Evolutionary conservation across 2,329 filamentous ascomycete genomes (phyloP).

Genomic region (Ilyonectria robusta): DNA sequence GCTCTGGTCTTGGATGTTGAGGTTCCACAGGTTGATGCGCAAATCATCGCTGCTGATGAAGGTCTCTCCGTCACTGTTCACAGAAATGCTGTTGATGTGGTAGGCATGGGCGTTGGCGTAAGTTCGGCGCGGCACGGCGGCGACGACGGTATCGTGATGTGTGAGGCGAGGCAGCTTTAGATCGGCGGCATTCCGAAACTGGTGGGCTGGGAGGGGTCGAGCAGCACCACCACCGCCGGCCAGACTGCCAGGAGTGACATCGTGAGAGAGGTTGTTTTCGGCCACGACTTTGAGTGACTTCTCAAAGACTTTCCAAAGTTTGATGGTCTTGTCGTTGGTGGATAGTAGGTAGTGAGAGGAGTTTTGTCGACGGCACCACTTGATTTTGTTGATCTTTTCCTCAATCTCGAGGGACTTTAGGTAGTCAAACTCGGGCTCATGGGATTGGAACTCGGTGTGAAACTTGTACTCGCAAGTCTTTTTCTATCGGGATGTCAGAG

Average conservation of each 20-base stretch:
- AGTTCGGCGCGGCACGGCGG: slow-evolving; percentile 93
- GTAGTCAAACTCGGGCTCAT: slow-evolving; percentile 99
- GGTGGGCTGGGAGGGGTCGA: slow-evolving; percentile 75
- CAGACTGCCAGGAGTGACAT: slow-evolving; percentile 83
- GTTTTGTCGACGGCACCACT: slow-evolving; percentile 99
- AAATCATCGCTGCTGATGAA: slow-evolving; percentile 99
- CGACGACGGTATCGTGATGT: slow-evolving; percentile 98
- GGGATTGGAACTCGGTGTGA: slow-evolving; percentile 99
- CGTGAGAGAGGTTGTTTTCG: slow-evolving; percentile 97
- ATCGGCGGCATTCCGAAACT: slow-evolving; percentile 85
- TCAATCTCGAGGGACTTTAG: slow-evolving; percentile 99
- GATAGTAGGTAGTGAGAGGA: slow-evolving; percentile 98
- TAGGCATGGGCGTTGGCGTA: slow-evolving; percentile 99
- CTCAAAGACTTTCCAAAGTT: slow-evolving; percentile 99
- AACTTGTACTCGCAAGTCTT: slow-evolving; percentile 99
- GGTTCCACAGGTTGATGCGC: slow-evolving; percentile 98
- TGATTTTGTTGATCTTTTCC: slow-evolving; percentile 99
- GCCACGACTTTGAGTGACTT: slow-evolving; percentile 99
- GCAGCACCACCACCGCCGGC: slow-evolving; percentile 84
- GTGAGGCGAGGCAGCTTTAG: slow-evolving; percentile 96
- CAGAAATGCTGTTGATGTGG: slow-evolving; percentile 99
- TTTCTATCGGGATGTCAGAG: slow-evolving; percentile 73
- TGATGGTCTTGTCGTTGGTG: slow-evolving; percentile 99
- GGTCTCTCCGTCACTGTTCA: slow-evolving; percentile 98
- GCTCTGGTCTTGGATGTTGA: slow-evolving; percentile 99